Evolutionary conservation across 2,329 filamentous ascomycete genomes (phyloP), one percentile per base, ranked within the genome.

Genomic region (Colletotrichum tofieldiae): DNA sequence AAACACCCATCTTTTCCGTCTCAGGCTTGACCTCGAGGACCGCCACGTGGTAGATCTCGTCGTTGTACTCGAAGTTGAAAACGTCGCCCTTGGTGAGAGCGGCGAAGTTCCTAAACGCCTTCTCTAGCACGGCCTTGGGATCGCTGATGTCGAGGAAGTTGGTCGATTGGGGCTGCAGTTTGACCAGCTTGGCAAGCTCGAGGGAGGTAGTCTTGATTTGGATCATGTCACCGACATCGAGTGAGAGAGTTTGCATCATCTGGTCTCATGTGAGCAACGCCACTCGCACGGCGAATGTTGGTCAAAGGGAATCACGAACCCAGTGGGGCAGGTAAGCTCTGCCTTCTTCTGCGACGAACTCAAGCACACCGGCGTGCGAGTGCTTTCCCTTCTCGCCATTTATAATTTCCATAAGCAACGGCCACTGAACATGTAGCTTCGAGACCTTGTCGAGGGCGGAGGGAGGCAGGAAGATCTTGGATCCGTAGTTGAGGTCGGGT

Each of bases 321-420:
- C 96, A 99, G 82, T 95, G 94, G 41, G 96, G 96, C 73, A 99
- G 88, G 83, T 99, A 99, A 65, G 97, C 95, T 81, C 96, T 93
- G 61, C 96, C 96, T 82, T 99, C 96, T 80, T 99, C 96, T 5
- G 96, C 96, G 68, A 98, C 96, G 80, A 99, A 99, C 83, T 99
- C 96, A 75, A 99, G 84, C 26, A 99, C 96, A 86, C 96, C 96
- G 6, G 94, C 95, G 83, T 99, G 96, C 35, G 96, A 96, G 80
- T 93, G 92, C 81, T 89, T 92, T 37, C 90, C 90, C 80, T 92
- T 92, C 74, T 93, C 91, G 32, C 95, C 95, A 80, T 98, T 99
- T 77, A 94, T 93, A 76, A 99, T 88, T 88, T 99, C 96, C 86
- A 99, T 97, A 76, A 98, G 90, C 87, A 99, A 94, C 9, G 96